Conservation (phyloP, 176 grass and related monocot genomes). For the Chloris gayana region DNA sequence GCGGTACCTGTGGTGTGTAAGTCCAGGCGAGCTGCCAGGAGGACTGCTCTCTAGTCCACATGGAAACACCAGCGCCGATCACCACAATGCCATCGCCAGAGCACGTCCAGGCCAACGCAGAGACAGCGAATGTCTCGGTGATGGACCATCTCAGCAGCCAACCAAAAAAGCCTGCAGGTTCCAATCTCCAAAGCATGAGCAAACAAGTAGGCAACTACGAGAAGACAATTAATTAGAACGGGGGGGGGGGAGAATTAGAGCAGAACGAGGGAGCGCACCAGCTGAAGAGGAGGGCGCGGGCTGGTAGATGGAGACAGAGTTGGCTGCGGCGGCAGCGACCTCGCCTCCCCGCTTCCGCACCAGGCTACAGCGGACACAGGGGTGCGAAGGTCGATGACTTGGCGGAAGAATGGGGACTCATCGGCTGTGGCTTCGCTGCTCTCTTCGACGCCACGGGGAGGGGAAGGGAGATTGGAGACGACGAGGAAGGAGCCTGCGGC, state of each 20-base stretch:
- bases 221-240: neutral
- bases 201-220: constrained; percentile 35
- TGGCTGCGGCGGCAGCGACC: constrained; percentile 56
- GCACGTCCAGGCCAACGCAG: constrained; percentile 60
- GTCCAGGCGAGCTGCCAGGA: constrained; percentile 84
- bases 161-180: constrained; percentile 63
- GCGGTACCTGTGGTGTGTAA: constrained; percentile 53
- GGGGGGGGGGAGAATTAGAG: neutral
- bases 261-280: constrained; percentile 35
- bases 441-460: neutral
- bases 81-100: constrained; percentile 69
- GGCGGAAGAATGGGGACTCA: constrained; percentile 63
- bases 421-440: neutral
- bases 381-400: constrained; percentile 71
- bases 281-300: constrained; percentile 48
- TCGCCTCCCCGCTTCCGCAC: constrained; percentile 61
- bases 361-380: constrained; percentile 68
- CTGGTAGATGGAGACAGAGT: constrained; percentile 56
- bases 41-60: constrained; percentile 59
- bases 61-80: constrained; percentile 64
- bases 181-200: constrained; percentile 27
- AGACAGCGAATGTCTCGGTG: constrained; percentile 52
- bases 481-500: constrained; percentile 73
- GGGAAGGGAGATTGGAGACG: constrained; percentile 72
- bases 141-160: constrained; percentile 72